Percentiles rank a stretch among this genome's conserved stretches.
Conservation (phyloP, 495 filamentous ascomycete species). For the Neurospora tetrasperma region DNA sequence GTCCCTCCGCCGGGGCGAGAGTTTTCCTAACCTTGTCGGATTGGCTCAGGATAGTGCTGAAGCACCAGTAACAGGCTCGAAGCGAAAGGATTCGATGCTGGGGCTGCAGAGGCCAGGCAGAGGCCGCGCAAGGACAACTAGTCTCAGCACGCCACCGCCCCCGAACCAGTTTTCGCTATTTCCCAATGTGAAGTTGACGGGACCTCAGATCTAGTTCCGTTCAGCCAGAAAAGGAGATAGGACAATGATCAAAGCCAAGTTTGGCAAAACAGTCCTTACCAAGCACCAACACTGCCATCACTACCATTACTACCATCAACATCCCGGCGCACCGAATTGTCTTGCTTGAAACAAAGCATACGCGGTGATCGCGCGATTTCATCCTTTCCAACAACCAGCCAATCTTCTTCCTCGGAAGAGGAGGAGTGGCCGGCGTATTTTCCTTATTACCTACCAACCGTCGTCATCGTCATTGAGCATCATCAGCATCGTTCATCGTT, state of each 20-base stretch:
- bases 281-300: neutral
- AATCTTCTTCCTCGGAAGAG: neutral
- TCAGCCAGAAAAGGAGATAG: neutral
- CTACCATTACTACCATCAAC: neutral
- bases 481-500: neutral
- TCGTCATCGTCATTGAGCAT: neutral
- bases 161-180: slow-evolving; percentile 34
- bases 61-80: neutral
- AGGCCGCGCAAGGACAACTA: slow-evolving; percentile 24
- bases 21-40: slow-evolving; percentile 15
- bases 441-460: neutral
- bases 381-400: neutral
- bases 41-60: slow-evolving; percentile 9
- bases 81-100: slow-evolving; percentile 17
- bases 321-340: neutral
- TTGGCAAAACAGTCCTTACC: neutral
- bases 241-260: neutral
- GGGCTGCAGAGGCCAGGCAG: slow-evolving; percentile 6
- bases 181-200: slow-evolving; percentile 17
- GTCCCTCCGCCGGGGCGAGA: slow-evolving; percentile 11
- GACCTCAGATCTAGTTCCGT: slow-evolving; percentile 14
- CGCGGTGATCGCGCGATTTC: neutral
- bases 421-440: neutral
- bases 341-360: neutral
- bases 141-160: slow-evolving; percentile 29